Conservation (phyloP, 805 yeast genomes). For the Kodamaea jinghongensis region DNA sequence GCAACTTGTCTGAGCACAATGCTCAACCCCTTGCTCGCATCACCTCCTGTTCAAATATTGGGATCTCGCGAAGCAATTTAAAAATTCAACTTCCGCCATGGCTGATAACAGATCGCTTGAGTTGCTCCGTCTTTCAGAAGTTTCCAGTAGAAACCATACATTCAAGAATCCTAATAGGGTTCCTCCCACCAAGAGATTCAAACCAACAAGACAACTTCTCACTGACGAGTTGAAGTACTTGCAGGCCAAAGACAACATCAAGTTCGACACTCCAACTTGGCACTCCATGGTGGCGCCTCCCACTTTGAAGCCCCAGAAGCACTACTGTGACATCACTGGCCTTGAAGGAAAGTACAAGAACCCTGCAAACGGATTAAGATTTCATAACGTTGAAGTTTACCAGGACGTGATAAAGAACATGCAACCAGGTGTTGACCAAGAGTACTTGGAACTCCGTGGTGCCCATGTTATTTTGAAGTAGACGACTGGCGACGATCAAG, state of each 20-base stretch:
- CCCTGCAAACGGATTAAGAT: slow-evolving; percentile 73
- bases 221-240: slow-evolving; percentile 75
- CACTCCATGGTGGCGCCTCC: slow-evolving; percentile 83
- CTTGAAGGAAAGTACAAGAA: slow-evolving; percentile 71
- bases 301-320: slow-evolving; percentile 72
- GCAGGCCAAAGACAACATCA: slow-evolving; percentile 37
- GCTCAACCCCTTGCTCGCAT: too few species aligned
- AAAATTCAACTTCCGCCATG: too few species aligned
- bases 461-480: slow-evolving; percentile 80
- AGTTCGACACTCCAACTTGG: slow-evolving; percentile 60
- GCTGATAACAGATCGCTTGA: slow-evolving; percentile 14
- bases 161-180: slow-evolving; percentile 60
- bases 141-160: slow-evolving; percentile 41
- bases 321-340: slow-evolving; percentile 93
- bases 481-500: too few species aligned
- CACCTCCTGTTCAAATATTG: too few species aligned
- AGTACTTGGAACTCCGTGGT: slow-evolving; percentile 79
- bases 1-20: too few species aligned
- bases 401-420: slow-evolving; percentile 67
- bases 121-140: slow-evolving; percentile 32
- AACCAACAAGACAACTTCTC: slow-evolving; percentile 68
- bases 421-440: slow-evolving; percentile 92
- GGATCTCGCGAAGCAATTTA: too few species aligned
- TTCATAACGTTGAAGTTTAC: slow-evolving; percentile 79
- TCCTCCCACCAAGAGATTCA: slow-evolving; percentile 59